Base-by-base conservation (phyloP, 1,284 basidiomycete species). In the Trametes polyzona region DNA sequence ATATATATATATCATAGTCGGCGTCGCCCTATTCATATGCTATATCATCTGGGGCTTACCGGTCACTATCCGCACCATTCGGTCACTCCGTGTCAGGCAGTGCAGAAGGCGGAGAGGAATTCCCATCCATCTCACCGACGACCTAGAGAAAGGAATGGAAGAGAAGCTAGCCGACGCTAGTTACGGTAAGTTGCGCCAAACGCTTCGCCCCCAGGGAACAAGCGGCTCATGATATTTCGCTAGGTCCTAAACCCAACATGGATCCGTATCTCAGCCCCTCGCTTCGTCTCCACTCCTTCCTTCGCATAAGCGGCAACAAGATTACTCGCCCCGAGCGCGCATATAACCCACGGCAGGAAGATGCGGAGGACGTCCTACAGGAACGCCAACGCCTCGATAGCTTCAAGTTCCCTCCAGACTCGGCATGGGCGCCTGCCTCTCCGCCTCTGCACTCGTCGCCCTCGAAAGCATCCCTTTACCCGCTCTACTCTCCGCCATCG, bases 1-100 rank as follows among this genome's bases (percentile, higher is more conserved):
- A 52, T 16, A 6, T 14, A 52, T 16, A 6, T 3, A 12, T 8
- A 14, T 24, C 7, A 2, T 11, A 61, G 59, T 43, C 10, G 52
- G 23, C 21, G 51, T 57, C n/a, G 44, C 50, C 4, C 29, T 60
- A 21, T 61, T 53, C 35, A 49, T 62, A 23, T 56, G 40, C 30
- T 57, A 58, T 33, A 42, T 59, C n/a, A 42, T 61, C 0, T 61
- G 62, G 62, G 63, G 63, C 8, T 44, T 56, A 3, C 50, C 52
- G 6, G 24, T 58, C 33, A 59, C 59, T 4, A 26, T 56, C 24
- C 52, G 49, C 10, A 27, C 50, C 17, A 52, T 23, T 47, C 51
- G 52, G 35, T 32, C 48, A 21, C 2, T 52, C 16, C 29, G 39
- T 12, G 41, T 49, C n/a, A 64, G 33, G 19, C 17, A 43, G 3